phyloP scores from a whole-genome alignment of 495 filamentous ascomycete genomes.

The Podospora australis region DNA sequence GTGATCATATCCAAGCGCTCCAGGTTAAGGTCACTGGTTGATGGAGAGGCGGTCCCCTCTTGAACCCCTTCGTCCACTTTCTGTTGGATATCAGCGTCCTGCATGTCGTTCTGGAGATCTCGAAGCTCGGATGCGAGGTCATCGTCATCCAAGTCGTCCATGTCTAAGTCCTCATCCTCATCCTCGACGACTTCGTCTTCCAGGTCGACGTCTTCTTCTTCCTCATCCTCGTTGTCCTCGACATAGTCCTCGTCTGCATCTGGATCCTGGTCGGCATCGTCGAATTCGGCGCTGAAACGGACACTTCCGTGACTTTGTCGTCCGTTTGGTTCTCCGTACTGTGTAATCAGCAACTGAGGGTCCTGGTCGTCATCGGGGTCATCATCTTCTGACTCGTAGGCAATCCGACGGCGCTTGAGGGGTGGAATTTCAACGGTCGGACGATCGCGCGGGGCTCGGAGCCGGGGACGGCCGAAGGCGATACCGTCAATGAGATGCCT shows the following conservation, averaged over 20 bases:
- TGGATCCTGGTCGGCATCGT: constrained; percentile 14
- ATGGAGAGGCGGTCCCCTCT: too few relatives aligned
- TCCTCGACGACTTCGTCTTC: constrained; percentile 19
- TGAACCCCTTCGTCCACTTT: too few relatives aligned
- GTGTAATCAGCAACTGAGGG: constrained; percentile 29
- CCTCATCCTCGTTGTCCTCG: constrained; percentile 19
- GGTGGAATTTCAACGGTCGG: constrained; percentile 71
- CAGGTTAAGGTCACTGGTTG: too few relatives aligned
- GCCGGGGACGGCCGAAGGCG: constrained; percentile 71
- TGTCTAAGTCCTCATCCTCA: constrained; percentile 9
- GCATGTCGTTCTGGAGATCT: constrained; percentile 15
- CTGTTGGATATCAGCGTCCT: too few relatives aligned
- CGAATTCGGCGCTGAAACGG: constrained; percentile 9
- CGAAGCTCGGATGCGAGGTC: constrained; percentile 19
- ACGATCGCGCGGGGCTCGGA: constrained; percentile 52
- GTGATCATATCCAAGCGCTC: constrained; percentile 25
- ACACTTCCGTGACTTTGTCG: constrained; percentile 20
- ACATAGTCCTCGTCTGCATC: constrained; percentile 34
- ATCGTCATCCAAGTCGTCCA: constrained; percentile 6
- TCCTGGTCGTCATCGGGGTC: constrained; percentile 23
- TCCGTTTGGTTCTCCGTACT: constrained; percentile 33
- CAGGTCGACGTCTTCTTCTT: constrained; percentile 15
- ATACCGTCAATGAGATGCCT: constrained; percentile 85
- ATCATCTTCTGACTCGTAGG: constrained; percentile 30
- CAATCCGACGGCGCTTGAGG: constrained; percentile 60